Conservation (phyloP, 2,329 filamentous ascomycete genomes). For the Huntiella abstrusa region DNA sequence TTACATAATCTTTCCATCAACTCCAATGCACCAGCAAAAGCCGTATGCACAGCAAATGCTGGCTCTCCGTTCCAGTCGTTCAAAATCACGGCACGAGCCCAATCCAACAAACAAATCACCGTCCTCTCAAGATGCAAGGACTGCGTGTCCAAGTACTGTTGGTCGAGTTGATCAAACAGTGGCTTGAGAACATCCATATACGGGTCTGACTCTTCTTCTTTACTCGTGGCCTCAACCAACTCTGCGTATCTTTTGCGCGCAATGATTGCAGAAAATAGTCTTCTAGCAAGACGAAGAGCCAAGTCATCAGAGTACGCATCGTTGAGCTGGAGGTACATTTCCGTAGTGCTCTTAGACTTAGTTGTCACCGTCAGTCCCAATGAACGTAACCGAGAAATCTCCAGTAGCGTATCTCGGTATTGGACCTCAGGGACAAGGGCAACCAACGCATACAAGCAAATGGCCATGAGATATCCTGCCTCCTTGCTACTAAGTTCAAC, state of each 20-base stretch:
- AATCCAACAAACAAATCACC: constrained; percentile 37
- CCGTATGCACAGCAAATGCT: constrained; percentile 47
- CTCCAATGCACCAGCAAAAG: constrained; percentile 59
- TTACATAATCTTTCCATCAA: constrained; percentile 55
- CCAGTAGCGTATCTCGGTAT: constrained; percentile 30
- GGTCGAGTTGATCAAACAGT: constrained; percentile 34
- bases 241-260: constrained; percentile 32
- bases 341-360: constrained; percentile 7
- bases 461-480: constrained; percentile 34
- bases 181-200: constrained; percentile 27
- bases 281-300: constrained; percentile 36
- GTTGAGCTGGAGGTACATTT: constrained; percentile 28
- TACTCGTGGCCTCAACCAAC: constrained; percentile 17
- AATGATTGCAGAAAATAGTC: constrained; percentile 38
- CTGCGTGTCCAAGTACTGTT: constrained; percentile 21
- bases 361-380: constrained; percentile 31
- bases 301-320: constrained; percentile 44
- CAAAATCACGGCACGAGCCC: constrained; percentile 56
- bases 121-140: constrained; percentile 7
- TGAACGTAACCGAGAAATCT: constrained; percentile 42
- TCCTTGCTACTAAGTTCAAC: constrained; percentile 27
- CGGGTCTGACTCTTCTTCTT: constrained; percentile 17
- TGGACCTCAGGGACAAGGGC: constrained; percentile 34
- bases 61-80: constrained; percentile 65
- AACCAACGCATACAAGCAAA: constrained; percentile 44